Base-by-base conservation (phyloP, 1,284 basidiomycete genomes). In the Paramarasmius palmivorus region DNA sequence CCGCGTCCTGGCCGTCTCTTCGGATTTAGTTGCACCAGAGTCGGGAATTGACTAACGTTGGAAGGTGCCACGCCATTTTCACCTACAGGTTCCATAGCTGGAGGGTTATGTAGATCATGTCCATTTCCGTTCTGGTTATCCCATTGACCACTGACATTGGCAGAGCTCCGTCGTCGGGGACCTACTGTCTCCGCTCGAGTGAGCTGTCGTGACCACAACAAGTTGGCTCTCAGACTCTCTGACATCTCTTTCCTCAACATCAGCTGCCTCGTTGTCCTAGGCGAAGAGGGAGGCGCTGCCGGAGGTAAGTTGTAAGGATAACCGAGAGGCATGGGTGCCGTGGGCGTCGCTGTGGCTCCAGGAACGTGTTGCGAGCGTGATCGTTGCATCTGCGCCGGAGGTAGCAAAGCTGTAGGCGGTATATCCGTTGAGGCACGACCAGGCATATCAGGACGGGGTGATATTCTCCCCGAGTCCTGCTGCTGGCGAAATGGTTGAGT, bases 181-280 rank as follows among this genome's bases (percentile, higher is more conserved):
- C 71, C 74, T 46, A 71, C 70, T 37, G 78, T 69, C 41, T 76
- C 79, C 19, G 74, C 74, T 59, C 80, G 80, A 68, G 78, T 83
- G 41, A 86, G 77, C 62, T 88, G 85, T 10, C 93, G 81, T 65
- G 93, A 90, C 92, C 93, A 94, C 4, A 95, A 71, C 59, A 96
- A 65, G 62, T 95, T 92, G 47, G 88, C 76, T 19, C 93, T 77
- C 56, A 96, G 71, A 57, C 86, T 90, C 72, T 95, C 93, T 44
- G 90, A 90, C 65, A 96, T 75, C 70, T 96, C 93, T 20, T 86
- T 88, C 54, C 84, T 78, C 48, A 95, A 76, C 91, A 95, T 95
- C 62, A 84, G 81, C 46, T 90, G 78, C 4, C 93, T 80, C 15
- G 91, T 94, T 35, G 93, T 93, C 26, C 89, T 82, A 1, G 93